Evolutionary conservation across 805 yeast species (phyloP).

Genomic region (Wickerhamiella siamensis): DNA sequence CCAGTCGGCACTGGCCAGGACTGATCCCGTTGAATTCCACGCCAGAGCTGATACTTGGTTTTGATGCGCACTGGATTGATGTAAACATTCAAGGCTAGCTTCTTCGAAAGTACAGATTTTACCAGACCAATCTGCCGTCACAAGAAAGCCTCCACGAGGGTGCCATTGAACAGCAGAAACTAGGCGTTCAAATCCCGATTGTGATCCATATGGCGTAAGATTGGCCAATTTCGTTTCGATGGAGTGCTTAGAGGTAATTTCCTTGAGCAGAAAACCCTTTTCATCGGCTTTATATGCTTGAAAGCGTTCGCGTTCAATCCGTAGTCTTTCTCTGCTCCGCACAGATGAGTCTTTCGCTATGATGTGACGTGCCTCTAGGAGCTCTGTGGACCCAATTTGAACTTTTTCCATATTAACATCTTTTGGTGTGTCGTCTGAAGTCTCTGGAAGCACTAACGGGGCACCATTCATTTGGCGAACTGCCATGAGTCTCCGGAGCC

Average conservation of each 20-base stretch:
- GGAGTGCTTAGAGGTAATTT: constrained; percentile 34
- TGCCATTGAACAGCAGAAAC: constrained; percentile 43
- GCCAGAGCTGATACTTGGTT: constrained; percentile 62
- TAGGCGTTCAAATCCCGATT: constrained; percentile 55
- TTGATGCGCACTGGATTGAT: constrained; percentile 35
- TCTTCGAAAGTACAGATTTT: constrained; percentile 31
- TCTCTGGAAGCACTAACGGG: too few relatives aligned
- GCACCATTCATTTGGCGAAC: neutral
- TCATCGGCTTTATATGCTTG: constrained; percentile 23
- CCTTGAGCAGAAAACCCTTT: constrained; percentile 23
- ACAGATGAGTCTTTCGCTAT: constrained; percentile 40
- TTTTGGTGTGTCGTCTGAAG: too few relatives aligned
- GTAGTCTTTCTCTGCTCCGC: constrained; percentile 32
- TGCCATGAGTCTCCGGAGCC: neutral
- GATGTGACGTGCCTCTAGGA: constrained; percentile 37
- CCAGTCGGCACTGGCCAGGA: constrained; percentile 37
- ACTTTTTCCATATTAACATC: too few relatives aligned
- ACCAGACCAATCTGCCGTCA: constrained; percentile 81
- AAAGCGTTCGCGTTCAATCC: constrained; percentile 20
- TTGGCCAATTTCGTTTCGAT: constrained; percentile 25
- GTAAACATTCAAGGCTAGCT: constrained; percentile 10
- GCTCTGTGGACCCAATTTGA: too few relatives aligned
- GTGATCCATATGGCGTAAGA: constrained; percentile 47
- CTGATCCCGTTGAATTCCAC: constrained; percentile 34
- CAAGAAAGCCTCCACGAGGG: constrained; percentile 29